Percentiles rank a stretch among this genome's conserved stretches.
Conservation (phyloP, 179 eudicot species). For the Beta corolliflora region DNA sequence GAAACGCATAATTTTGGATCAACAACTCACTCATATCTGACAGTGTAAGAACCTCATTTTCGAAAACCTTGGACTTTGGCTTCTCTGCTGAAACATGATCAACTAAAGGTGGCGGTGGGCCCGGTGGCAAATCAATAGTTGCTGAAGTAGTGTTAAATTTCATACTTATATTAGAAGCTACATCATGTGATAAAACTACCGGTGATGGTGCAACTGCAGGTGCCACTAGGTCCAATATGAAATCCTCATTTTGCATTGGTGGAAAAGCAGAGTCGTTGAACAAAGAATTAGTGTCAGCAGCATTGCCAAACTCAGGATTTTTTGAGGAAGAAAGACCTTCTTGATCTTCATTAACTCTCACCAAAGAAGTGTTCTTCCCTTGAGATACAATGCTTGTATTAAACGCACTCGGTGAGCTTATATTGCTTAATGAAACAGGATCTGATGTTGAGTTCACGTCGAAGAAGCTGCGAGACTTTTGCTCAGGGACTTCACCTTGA, state of each 20-base stretch:
- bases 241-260: slow-evolving; percentile 14
- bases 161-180: slow-evolving; percentile 17
- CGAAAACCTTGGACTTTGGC: slow-evolving; percentile 15
- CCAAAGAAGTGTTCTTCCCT: slow-evolving; percentile 18
- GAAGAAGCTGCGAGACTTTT: background rate
- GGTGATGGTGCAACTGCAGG: slow-evolving; percentile 35
- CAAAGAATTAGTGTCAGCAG: slow-evolving; percentile 25
- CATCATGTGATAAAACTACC: slow-evolving; percentile 2
- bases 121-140: slow-evolving; percentile 11
- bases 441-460: slow-evolving; percentile 20
- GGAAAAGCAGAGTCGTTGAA: slow-evolving; percentile 19
- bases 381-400: slow-evolving; percentile 12
- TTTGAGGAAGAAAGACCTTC: slow-evolving; percentile 15
- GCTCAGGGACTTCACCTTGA: slow-evolving; percentile 22
- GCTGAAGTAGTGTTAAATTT: slow-evolving; percentile 17
- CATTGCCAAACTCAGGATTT: slow-evolving; percentile 22
- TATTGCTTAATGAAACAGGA: slow-evolving; percentile 11
- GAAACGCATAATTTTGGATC: slow-evolving; percentile 42
- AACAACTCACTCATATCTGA: slow-evolving; percentile 65
- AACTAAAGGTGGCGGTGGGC: slow-evolving; percentile 3
- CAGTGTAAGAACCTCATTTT: slow-evolving; percentile 49
- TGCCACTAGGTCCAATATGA: background rate
- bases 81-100: slow-evolving; percentile 16
- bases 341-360: slow-evolving; percentile 11
- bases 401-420: background rate